Conservation (phyloP, 192 early-diverging fungal species). For the Dispira simplex region DNA sequence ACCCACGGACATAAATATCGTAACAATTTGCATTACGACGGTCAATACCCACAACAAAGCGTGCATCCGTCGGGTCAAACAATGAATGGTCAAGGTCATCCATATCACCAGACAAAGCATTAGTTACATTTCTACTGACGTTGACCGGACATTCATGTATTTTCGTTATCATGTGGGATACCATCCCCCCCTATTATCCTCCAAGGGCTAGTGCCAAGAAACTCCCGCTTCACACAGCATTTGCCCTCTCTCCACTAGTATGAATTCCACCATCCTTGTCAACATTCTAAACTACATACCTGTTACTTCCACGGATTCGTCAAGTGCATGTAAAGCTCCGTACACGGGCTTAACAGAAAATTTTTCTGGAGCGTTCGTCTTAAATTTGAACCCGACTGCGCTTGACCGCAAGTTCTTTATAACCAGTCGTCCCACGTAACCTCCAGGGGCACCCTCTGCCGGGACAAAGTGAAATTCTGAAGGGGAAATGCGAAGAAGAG, state of each 20-base stretch:
- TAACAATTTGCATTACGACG: background rate
- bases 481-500: constrained; percentile 29
- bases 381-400: constrained; percentile 38
- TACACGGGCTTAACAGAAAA: constrained; percentile 38
- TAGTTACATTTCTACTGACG: background rate
- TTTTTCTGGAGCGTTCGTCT: constrained; percentile 40
- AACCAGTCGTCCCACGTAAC: constrained; percentile 28
- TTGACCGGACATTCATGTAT: background rate
- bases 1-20: background rate
- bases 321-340: constrained; percentile 24
- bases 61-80: background rate
- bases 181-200: background rate
- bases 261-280: background rate
- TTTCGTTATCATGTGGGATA: background rate
- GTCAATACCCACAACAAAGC: background rate
- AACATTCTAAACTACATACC: constrained; percentile 14
- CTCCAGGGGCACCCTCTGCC: constrained; percentile 17
- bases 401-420: constrained; percentile 25
- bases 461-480: constrained; percentile 30
- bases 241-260: background rate
- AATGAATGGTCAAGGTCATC: background rate
- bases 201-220: background rate
- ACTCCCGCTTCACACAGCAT: background rate
- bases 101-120: background rate
- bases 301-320: constrained; percentile 28